A percentile compares a stretch with the other conserved stretches of the same genome.
Conservation (phyloP, 1,284 basidiomycete genomes). For the Salmacisia buchloeana region DNA sequence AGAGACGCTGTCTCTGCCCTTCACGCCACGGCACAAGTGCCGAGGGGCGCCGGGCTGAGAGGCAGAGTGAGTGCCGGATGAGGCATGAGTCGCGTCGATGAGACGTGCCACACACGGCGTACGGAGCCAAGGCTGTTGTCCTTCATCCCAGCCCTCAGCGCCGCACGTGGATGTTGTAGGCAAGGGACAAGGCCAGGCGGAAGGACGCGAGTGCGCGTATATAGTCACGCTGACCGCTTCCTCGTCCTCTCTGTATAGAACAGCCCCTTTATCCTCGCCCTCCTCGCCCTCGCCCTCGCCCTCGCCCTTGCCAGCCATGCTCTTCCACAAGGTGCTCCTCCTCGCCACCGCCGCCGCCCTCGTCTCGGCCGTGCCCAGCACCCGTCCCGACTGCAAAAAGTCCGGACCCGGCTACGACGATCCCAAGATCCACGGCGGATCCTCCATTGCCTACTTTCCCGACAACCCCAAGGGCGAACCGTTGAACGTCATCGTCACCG, state of each 20-base stretch:
- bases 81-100: too few relatives aligned
- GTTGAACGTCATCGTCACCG: slow-evolving; percentile 1
- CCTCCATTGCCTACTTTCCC: neutral
- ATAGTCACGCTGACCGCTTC: too few relatives aligned
- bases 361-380: neutral
- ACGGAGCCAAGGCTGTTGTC: too few relatives aligned
- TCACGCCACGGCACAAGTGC: too few relatives aligned
- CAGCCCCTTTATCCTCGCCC: neutral
- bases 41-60: too few relatives aligned
- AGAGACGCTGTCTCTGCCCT: too few relatives aligned
- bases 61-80: too few relatives aligned
- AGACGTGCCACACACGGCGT: too few relatives aligned
- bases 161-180: too few relatives aligned
- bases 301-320: neutral
- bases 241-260: neutral
- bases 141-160: too few relatives aligned
- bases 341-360: neutral
- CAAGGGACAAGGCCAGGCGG: too few relatives aligned
- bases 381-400: neutral
- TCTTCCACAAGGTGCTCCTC: neutral
- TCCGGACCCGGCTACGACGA: neutral
- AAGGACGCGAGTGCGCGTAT: too few relatives aligned
- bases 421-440: neutral
- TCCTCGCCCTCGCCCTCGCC: neutral
- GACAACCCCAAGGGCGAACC: slow-evolving; percentile 2